Evolutionary conservation across 495 filamentous ascomycete genomes (phyloP), one percentile per base, ranked within the genome.

Genomic region (Penicillium riverlandense): DNA sequence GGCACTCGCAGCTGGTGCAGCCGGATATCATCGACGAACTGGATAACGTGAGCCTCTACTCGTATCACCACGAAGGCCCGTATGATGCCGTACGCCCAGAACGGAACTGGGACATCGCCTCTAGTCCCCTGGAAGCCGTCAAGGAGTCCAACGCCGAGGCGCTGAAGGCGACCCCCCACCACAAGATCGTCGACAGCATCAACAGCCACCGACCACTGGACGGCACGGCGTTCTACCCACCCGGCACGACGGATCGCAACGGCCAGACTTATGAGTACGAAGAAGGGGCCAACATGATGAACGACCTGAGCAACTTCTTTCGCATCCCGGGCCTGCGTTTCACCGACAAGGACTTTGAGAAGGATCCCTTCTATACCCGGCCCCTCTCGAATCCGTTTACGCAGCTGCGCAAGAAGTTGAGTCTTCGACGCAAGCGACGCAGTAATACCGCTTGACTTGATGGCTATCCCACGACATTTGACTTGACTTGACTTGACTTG

Each of bases 61-160:
- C 70, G 2, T 97, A 95, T 55, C 92, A 98, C 59, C 92, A 98
- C 52, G 86, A 85, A 44, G 92, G 92, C 0, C 92, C 92, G 0
- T 98, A 86, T 50, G 92, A 98, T 60, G 88, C 92, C 0, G 84
- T 85, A 4, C 72, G 86, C 37, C 64, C 81, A 6, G 76, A 86
- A 22, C 70, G 85, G 14, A 95, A 96, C 61, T 65, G 60, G n/a
- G 62, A 78, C 52, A 71, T 62, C 54, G 66, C 73, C 41, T 71
- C 52, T 57, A 86, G 68, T 37, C 92, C 92, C 0, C 61, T 97
- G 11, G 88, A 85, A 29, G 94, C 92, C 6, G 75, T 96, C 5
- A 67, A 65, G 42, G 70, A 77, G 9, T 81, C 80, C 11, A 96
- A 92, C 63, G 67, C 74, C 11, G 84, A 90, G 57, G 86, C 90